A percentile compares a stretch with the other conserved stretches of the same genome.
Evolutionary conservation across 306 rosid species (phyloP).

Genomic region (Gastrolobium bilobum): DNA sequence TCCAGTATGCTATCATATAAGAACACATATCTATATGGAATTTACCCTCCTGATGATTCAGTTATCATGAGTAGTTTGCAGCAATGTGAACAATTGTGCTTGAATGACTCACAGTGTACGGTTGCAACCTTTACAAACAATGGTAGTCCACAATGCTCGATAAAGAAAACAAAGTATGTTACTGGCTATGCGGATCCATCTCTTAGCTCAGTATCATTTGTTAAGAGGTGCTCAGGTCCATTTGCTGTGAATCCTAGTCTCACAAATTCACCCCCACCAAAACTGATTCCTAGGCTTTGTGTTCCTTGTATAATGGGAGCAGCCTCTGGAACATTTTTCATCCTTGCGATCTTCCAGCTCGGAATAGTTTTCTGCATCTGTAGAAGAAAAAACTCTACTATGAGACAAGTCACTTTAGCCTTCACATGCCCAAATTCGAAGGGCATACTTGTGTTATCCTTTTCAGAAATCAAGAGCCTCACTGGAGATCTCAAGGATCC

Average conservation of each 20-base stretch:
- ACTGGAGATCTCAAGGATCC: slow-evolving; percentile 65
- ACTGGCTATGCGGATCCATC: slow-evolving; percentile 78
- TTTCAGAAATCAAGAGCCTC: slow-evolving; percentile 69
- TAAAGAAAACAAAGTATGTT: slow-evolving; percentile 64
- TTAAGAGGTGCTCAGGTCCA: slow-evolving; percentile 75
- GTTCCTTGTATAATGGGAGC: slow-evolving; percentile 72
- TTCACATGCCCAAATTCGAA: slow-evolving; percentile 57
- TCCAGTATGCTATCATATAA: slow-evolving; percentile 52
- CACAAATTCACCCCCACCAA: slow-evolving; percentile 33
- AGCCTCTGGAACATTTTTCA: slow-evolving; percentile 63
- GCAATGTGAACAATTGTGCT: slow-evolving; percentile 69
- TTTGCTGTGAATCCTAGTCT: slow-evolving; percentile 68
- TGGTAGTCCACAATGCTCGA: slow-evolving; percentile 71
- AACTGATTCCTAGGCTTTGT: slow-evolving; percentile 55
- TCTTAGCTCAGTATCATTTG: slow-evolving; percentile 69
- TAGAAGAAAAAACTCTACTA: slow-evolving; percentile 51
- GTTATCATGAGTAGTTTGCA: slow-evolving; percentile 59
- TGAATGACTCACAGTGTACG: slow-evolving; percentile 63
- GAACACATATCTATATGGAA: slow-evolving; percentile 66
- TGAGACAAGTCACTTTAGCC: slow-evolving; percentile 54
- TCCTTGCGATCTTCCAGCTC: slow-evolving; percentile 64
- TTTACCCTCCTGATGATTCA: slow-evolving; percentile 66
- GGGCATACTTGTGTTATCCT: slow-evolving; percentile 65
- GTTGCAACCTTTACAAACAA: slow-evolving; percentile 76
- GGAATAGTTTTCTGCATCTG: slow-evolving; percentile 64